A percentile compares a stretch with the other conserved stretches of the same genome.
phyloP scores from a whole-genome alignment of 345 rosid genomes.

The rapeseed (Brassica napus) region DNA sequence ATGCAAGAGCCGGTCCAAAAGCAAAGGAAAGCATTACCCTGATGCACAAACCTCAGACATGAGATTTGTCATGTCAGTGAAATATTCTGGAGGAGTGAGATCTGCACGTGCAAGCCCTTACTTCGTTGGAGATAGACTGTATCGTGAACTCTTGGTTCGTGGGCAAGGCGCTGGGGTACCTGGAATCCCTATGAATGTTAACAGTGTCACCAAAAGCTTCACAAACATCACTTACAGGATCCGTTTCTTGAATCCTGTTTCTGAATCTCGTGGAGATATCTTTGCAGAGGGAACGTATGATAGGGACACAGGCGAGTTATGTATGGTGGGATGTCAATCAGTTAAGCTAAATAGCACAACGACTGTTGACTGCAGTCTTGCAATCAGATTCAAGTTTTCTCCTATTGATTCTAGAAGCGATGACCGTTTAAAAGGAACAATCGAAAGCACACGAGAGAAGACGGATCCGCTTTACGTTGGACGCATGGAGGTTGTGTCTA shows the following conservation, averaged over 20 bases:
- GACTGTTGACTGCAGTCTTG: constrained; percentile 64
- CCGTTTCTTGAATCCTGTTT: constrained; percentile 36
- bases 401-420: constrained; percentile 52
- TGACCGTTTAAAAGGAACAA: constrained; percentile 61
- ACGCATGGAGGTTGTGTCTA: constrained; percentile 58
- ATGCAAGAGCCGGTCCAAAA: constrained; percentile 46
- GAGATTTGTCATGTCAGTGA: constrained; percentile 60
- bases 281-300: constrained; percentile 79
- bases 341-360: constrained; percentile 28
- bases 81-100: constrained; percentile 45
- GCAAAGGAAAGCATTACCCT: constrained; percentile 59
- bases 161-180: constrained; percentile 13
- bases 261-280: constrained; percentile 47
- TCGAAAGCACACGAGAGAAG: constrained; percentile 62
- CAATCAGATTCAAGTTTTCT: constrained; percentile 55
- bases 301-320: constrained; percentile 60
- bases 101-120: constrained; percentile 60
- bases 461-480: constrained; percentile 65
- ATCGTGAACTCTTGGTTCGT: constrained; percentile 14
- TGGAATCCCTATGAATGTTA: constrained; percentile 29
- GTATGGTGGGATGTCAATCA: constrained; percentile 81
- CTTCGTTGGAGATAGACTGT: constrained; percentile 61
- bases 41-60: constrained; percentile 59
- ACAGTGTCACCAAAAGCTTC: constrained; percentile 40
- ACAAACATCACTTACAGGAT: constrained; percentile 70